phyloP scores from a whole-genome alignment of 2,329 filamentous ascomycete genomes.

The Sporothrix pallida region DNA sequence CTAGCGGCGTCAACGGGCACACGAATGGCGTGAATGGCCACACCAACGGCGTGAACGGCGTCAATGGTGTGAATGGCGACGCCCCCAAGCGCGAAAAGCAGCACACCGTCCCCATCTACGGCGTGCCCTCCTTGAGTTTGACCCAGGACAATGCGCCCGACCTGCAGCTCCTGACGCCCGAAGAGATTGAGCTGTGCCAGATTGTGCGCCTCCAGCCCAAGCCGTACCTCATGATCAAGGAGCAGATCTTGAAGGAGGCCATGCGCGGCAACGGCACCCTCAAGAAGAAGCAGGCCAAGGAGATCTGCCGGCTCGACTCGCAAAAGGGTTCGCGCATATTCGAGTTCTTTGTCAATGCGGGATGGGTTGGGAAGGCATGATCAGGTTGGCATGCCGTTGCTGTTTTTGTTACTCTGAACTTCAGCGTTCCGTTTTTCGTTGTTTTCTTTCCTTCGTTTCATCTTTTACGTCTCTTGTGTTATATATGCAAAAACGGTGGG shows the following conservation, averaged over 20 bases:
- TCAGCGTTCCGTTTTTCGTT: neutral
- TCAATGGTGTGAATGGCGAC: conserved; percentile 45
- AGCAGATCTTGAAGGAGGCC: conserved; percentile 87
- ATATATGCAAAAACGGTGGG: conserved; percentile 21
- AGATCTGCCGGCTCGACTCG: conserved; percentile 81
- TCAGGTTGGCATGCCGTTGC: too few relatives aligned
- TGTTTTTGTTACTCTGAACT: too few relatives aligned
- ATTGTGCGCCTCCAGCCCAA: conserved; percentile 87
- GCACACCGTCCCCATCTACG: conserved; percentile 62
- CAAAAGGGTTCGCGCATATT: conserved; percentile 86
- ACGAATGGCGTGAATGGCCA: conserved; percentile 44
- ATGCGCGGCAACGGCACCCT: conserved; percentile 84
- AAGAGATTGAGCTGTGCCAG: conserved; percentile 86
- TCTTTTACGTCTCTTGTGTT: neutral
- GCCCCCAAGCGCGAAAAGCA: conserved; percentile 58
- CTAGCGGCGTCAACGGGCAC: conserved; percentile 44
- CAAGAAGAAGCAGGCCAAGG: conserved; percentile 92
- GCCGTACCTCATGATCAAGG: conserved; percentile 93
- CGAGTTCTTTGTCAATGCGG: conserved; percentile 91
- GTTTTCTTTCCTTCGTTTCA: neutral
- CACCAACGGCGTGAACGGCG: conserved; percentile 39
- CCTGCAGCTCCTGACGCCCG: conserved; percentile 80
- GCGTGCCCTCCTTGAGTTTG: conserved; percentile 68
- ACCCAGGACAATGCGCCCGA: conserved; percentile 80
- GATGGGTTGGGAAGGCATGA: conserved; percentile 86